Evolutionary conservation across 441 rosid genomes (phyloP).

Genomic region (Pelargonium australe): DNA sequence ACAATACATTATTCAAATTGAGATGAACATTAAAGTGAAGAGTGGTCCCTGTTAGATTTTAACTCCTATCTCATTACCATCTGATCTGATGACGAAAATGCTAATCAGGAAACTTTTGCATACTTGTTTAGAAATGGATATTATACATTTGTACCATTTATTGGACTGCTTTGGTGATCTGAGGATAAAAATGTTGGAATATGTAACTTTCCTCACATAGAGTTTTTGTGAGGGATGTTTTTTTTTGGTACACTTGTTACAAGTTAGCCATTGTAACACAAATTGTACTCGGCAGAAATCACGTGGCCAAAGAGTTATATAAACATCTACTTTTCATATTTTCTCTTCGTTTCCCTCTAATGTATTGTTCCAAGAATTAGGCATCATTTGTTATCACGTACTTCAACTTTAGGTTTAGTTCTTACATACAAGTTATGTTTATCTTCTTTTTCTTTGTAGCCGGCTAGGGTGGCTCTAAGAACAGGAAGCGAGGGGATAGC

Average conservation of each 20-base stretch:
- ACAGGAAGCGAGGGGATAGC: slow-evolving; percentile 79
- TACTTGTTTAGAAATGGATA: neutral
- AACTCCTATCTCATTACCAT: neutral
- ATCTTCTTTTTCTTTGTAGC: slow-evolving; percentile 38
- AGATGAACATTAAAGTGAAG: neutral
- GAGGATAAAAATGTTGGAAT: neutral
- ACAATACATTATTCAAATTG: neutral
- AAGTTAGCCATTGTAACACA: neutral
- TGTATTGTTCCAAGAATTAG: neutral
- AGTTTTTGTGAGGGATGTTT: neutral
- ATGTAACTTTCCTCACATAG: neutral
- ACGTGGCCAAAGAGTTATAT: too few species aligned
- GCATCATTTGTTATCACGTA: neutral
- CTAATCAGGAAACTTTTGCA: neutral
- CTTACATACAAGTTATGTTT: slow-evolving; percentile 6
- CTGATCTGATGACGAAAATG: neutral
- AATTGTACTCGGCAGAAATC: too few species aligned
- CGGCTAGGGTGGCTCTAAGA: slow-evolving; percentile 70
- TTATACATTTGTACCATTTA: neutral
- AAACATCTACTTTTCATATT: neutral
- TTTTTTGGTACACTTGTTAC: neutral
- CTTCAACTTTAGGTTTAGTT: slow-evolving; percentile 7
- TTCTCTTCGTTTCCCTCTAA: neutral
- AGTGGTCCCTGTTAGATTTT: neutral
- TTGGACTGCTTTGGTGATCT: neutral